Evolutionary conservation across 2,329 filamentous ascomycete species (phyloP).

Genomic region (Cytospora paraplurivora): DNA sequence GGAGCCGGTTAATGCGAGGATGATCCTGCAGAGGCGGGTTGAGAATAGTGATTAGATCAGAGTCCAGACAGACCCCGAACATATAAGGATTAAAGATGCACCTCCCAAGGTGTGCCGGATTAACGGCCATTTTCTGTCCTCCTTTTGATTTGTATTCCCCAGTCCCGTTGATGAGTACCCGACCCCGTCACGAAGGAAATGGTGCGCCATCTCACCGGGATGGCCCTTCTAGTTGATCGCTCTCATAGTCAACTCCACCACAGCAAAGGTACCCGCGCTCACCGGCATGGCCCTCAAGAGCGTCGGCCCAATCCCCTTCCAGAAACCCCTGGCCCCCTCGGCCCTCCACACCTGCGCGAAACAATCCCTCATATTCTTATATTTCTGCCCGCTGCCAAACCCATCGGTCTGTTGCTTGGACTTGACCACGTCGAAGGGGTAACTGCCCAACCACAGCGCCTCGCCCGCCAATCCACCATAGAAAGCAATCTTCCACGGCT

Average conservation of each 20-base stretch:
- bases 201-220: neutral
- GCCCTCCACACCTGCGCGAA: slow-evolving; percentile 78
- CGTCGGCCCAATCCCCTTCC: slow-evolving; percentile 91
- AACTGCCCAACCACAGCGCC: slow-evolving; percentile 88
- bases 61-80: neutral
- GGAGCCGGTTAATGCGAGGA: slow-evolving; percentile 65
- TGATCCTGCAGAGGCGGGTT: slow-evolving; percentile 67
- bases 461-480: slow-evolving; percentile 95
- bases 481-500: slow-evolving; percentile 81
- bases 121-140: neutral
- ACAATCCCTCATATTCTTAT: slow-evolving; percentile 83
- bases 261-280: slow-evolving; percentile 94
- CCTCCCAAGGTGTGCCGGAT: slow-evolving; percentile 5
- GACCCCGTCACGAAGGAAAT: neutral
- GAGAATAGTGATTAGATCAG: slow-evolving; percentile 55
- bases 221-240: slow-evolving; percentile 49
- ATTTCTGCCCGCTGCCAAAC: slow-evolving; percentile 71
- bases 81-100: slow-evolving; percentile 7
- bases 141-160: neutral
- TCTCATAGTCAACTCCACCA: slow-evolving; percentile 69
- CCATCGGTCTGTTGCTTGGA: slow-evolving; percentile 99
- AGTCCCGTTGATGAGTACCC: slow-evolving; percentile 3
- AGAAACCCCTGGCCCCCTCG: slow-evolving; percentile 84
- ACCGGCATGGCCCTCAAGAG: slow-evolving; percentile 95
- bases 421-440: slow-evolving; percentile 97